These are phyloP conservation scores for Wickerhamomyces hampshirensis DNA, from an alignment of 805 yeast species.

Conservation along the genomic window DNA sequence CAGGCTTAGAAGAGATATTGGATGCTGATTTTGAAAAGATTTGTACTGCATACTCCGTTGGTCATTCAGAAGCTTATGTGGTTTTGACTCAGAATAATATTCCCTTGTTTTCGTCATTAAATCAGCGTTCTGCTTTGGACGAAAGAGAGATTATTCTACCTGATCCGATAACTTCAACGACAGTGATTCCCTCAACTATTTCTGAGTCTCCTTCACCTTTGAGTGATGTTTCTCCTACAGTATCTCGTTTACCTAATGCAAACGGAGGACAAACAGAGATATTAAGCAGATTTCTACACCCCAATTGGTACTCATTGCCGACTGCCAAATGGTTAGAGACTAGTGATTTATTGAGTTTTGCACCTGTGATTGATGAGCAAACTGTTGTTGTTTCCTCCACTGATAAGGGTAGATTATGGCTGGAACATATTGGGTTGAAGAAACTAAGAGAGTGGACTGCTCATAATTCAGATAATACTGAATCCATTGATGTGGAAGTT, in stretches of 20 bases:
- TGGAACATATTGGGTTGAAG: slow-evolving; percentile 47
- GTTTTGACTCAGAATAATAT: slow-evolving; percentile 56
- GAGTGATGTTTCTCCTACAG: slow-evolving; percentile 25
- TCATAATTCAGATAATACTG: slow-evolving; percentile 2
- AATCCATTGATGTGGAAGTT: slow-evolving; percentile 5
- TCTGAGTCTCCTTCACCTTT: slow-evolving; percentile 21
- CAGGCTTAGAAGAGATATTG: slow-evolving; percentile 33
- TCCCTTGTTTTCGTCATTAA: slow-evolving; percentile 76
- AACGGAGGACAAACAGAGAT: slow-evolving; percentile 45
- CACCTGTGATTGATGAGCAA: slow-evolving; percentile 61
- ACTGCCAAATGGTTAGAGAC: slow-evolving; percentile 61
- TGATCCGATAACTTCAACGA: slow-evolving; percentile 60
- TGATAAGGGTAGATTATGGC: slow-evolving; percentile 48
- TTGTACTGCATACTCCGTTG: slow-evolving; percentile 42
- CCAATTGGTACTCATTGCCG: slow-evolving; percentile 61
- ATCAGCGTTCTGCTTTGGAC: slow-evolving; percentile 68
- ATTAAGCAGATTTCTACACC: slow-evolving; percentile 49
- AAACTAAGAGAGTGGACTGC: slow-evolving; percentile 24
- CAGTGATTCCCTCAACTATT: slow-evolving; percentile 51
- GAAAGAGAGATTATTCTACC: slow-evolving; percentile 65
- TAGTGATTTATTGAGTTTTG: slow-evolving; percentile 48
- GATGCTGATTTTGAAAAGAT: slow-evolving; percentile 58
- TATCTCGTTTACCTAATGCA: slow-evolving; percentile 16
- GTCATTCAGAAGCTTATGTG: slow-evolving; percentile 62
- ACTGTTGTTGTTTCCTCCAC: slow-evolving; percentile 48